Evolutionary conservation across 192 early-diverging fungal species (phyloP), one percentile per base, ranked within the genome.

Genomic region (Dimargaris cristalligena): DNA sequence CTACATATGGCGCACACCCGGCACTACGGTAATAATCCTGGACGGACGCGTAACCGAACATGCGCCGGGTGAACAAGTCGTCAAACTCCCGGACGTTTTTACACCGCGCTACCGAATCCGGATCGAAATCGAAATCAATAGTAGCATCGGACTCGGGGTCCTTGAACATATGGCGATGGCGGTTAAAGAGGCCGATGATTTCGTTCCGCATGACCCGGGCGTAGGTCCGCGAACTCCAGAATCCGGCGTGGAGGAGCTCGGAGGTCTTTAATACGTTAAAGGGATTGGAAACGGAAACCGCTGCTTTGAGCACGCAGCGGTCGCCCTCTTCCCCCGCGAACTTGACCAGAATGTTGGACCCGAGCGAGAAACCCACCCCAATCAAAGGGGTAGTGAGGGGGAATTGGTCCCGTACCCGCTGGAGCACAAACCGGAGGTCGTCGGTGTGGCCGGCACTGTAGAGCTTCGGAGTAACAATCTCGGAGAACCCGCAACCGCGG

Each of bases 291-390:
- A 98, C 80, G 0, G 87, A 84, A 23, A 88, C 76, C 25, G 77
- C 84, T 1, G 78, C 90, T 29, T 77, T 62, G 28, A 98, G 77
- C 33, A 83, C 82, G 58, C 84, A 89, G 20, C 74, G 70, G 26
- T 76, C 77, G 22, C 85, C 84, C 52, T 83, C 80, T 67, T 94
- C 87, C n/a, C 90, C 90, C 23, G 87, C 79, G 45, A 82, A 89
- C 74, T 94, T 98, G 60, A 85, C 82, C 34, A 98, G 58, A 46
- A 98, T 79, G 64, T 98, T 98, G 28, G 91, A 79, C 25, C 94
- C 94, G 50, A 98, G 73, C 41, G 86, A 89, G 68, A 87, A 98
- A 3, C 94, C 94, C 58, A 90, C 71, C 22, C 80, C 89, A 50
- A 91, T 69, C 47, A 94, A 58, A 23, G 85, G 76, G 32, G 86